Evolutionary conservation across 2,329 filamentous ascomycete species (phyloP), one percentile per base, ranked within the genome.

Genomic region (Colletotrichum sp.): DNA sequence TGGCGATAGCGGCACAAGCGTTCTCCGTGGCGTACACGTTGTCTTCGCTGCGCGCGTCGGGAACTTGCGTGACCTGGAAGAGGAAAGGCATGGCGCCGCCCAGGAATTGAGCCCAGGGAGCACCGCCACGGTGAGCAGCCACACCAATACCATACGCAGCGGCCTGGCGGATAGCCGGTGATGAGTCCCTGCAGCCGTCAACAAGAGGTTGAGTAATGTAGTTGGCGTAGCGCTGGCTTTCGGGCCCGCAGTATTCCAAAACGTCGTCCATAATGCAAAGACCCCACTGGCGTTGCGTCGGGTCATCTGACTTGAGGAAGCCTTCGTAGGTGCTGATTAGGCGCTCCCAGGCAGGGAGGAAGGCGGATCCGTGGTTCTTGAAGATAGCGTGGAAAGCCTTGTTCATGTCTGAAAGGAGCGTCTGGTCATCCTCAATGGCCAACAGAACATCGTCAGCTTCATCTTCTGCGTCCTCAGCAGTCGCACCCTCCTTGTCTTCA

Each of bases 331-430:
- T 98, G 13, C 90, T 88, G 84, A 98, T 92, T 28, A 99, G 90
- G 69, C 92, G 92, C 83, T 98, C 95, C 96, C 96, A 99, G 57
- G 95, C 89, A 7, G 93, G 94, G 70, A 99, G 90, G 89, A 99
- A 99, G 13, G 90, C 88, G 12, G 92, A 90, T 28, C 95, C 95
- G 83, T 98, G 96, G 87, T 98, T 96, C 89, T 99, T 99, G 90
- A 99, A 99, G 79, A 99, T 95, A 76, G 96, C 96, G 86, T 99
- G 97, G 91, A 98, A 99, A 1, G 97, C 96, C 89, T 99, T 99
- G 92, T 99, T 99, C 97, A 99, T 99, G 83, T 99, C 97, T 3
- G 96, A 98, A 59, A 99, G 90, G 21, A 99, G 90, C 26, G 96
- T 98, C 86, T 99, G 96, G 83, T 99, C 97, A 80, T 99, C 97